Evolutionary conservation across 768 basidiomycete genomes (phyloP).

Genomic region (Lenzites betulinus): DNA sequence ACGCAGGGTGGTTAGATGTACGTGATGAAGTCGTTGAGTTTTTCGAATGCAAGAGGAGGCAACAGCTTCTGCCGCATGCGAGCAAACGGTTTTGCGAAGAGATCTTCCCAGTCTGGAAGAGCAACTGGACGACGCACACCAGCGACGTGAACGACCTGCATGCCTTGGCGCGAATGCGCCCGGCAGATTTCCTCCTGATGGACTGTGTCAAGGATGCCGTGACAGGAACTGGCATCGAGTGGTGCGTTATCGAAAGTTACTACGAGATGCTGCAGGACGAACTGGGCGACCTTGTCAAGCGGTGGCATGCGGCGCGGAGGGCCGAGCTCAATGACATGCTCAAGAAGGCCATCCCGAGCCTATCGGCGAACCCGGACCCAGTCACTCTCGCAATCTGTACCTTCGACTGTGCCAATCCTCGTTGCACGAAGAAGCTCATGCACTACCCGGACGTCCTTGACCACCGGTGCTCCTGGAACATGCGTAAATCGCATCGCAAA

Average conservation of each 20-base stretch:
- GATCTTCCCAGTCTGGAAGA: neutral
- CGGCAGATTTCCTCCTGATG: slow-evolving; percentile 5
- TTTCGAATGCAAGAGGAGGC: too few species aligned
- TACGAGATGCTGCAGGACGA: neutral
- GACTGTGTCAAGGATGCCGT: neutral
- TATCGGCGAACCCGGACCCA: neutral
- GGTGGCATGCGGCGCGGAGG: neutral
- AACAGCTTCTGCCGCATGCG: too few species aligned
- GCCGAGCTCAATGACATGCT: neutral
- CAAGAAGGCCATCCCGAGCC: neutral
- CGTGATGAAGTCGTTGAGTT: too few species aligned
- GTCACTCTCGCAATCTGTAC: neutral
- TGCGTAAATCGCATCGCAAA: neutral
- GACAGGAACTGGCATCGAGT: neutral
- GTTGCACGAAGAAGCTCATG: slow-evolving; percentile 3
- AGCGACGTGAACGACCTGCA: neutral
- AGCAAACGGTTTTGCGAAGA: neutral
- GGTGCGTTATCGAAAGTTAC: neutral
- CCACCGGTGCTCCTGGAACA: neutral
- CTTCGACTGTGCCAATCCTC: neutral
- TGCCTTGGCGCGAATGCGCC: neutral
- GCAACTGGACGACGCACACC: neutral
- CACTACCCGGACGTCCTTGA: slow-evolving; percentile 8
- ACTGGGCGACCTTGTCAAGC: neutral
- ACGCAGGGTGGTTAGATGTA: too few species aligned